These are phyloP conservation scores for Endothia cerciana DNA, from an alignment of 2,329 filamentous ascomycete species.

Conservation along the genomic window DNA sequence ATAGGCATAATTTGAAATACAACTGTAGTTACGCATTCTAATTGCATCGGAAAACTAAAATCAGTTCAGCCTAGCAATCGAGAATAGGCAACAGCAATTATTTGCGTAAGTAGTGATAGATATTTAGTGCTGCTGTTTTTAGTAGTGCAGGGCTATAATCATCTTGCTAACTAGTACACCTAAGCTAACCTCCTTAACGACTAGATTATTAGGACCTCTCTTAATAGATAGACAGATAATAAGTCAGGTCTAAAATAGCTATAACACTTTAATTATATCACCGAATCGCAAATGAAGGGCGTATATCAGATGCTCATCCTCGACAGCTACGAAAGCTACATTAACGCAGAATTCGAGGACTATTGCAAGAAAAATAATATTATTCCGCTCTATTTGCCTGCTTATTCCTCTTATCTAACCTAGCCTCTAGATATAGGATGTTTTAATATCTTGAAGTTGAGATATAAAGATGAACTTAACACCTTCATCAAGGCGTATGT, in stretches of 20 bases:
- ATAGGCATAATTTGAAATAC: conserved; percentile 36
- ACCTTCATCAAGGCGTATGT: no score
- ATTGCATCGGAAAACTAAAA: conserved; percentile 32
- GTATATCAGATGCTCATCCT: not conserved
- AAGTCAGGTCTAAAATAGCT: not conserved
- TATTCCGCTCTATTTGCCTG: not conserved
- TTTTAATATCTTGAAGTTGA: no score
- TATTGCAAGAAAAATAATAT: not conserved
- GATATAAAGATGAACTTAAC: no score
- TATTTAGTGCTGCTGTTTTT: not conserved
- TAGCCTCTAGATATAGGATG: no score
- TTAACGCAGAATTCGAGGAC: not conserved
- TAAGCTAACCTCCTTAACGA: not conserved
- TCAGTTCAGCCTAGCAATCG: conserved; percentile 35
- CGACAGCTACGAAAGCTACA: not conserved
- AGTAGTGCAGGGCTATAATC: not conserved
- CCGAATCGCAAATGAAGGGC: not conserved
- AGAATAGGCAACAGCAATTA: conserved; percentile 35
- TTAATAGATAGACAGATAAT: not conserved
- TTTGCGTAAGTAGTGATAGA: conserved; percentile 13
- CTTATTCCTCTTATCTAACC: no score
- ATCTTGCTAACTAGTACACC: not conserved
- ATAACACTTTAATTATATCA: not conserved
- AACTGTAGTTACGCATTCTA: conserved; percentile 36
- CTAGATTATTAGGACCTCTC: not conserved